These are phyloP conservation scores for Termitomyces sp. DNA, from an alignment of 768 basidiomycete genomes.

Conservation along the genomic window DNA sequence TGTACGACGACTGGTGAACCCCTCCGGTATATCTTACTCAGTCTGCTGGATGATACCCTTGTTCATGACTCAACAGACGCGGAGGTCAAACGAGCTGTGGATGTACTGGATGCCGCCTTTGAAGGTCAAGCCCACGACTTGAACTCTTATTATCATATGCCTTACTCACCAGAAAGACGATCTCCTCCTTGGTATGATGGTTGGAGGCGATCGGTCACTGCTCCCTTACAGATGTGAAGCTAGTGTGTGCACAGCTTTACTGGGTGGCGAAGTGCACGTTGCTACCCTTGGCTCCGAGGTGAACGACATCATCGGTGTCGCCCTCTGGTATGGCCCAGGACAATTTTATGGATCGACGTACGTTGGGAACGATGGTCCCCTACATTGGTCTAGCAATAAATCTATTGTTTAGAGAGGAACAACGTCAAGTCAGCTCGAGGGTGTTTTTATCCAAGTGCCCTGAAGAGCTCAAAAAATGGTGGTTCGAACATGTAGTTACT, in stretches of 20 bases:
- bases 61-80: conserved; percentile 2
- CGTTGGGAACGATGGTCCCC: not conserved
- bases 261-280: conserved; percentile 26
- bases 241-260: conserved; percentile 17
- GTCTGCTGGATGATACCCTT: not conserved
- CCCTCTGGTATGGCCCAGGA: conserved; percentile 29
- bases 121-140: conserved; percentile 3
- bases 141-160: not conserved
- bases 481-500: conserved; percentile 23
- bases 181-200: conserved; percentile 13
- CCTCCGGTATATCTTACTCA: conserved; percentile 2
- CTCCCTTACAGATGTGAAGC: conserved; percentile 12
- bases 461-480: conserved; percentile 22
- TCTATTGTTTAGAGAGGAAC: conserved; percentile 17
- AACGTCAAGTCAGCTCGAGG: conserved; percentile 24
- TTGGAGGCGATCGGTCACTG: conserved; percentile 18
- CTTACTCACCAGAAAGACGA: conserved; percentile 11
- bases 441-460: conserved; percentile 20
- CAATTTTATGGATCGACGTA: conserved; percentile 22
- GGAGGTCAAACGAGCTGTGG: conserved; percentile 6
- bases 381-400: not conserved
- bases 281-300: conserved; percentile 17
- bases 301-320: conserved; percentile 26
- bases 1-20: conserved; percentile 6
- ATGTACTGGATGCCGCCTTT: conserved; percentile 12